A percentile compares a stretch with the other conserved stretches of the same genome.
These are phyloP conservation scores for Pythium coloratum DNA, from an alignment of 352 stramenopile species.

Conservation along the genomic window DNA sequence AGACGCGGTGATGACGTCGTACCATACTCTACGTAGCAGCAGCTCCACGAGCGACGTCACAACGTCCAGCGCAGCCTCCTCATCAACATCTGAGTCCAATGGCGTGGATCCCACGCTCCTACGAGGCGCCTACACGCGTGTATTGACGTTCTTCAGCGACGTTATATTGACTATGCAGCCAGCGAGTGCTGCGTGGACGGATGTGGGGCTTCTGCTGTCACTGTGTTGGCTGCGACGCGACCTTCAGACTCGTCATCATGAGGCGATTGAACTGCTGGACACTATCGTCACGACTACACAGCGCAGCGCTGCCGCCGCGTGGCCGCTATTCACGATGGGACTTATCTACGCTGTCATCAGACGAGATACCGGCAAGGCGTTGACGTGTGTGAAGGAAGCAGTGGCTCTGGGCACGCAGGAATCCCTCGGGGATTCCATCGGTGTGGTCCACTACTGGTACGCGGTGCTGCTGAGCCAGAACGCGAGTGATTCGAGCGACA, in stretches of 20 bases:
- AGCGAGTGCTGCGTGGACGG: slow-evolving; percentile 18
- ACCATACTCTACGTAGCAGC: slow-evolving; percentile 7
- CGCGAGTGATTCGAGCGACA: neutral
- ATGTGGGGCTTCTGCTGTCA: slow-evolving; percentile 32
- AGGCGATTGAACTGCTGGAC: slow-evolving; percentile 31
- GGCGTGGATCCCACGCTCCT: slow-evolving; percentile 20
- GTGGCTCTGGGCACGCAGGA: slow-evolving; percentile 4
- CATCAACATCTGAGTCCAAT: neutral
- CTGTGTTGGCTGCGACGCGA: slow-evolving; percentile 40
- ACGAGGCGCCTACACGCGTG: slow-evolving; percentile 20
- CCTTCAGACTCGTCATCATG: slow-evolving; percentile 16
- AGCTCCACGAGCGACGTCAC: neutral
- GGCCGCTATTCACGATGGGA: slow-evolving; percentile 45
- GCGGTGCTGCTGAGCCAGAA: slow-evolving; percentile 46
- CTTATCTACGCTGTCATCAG: slow-evolving; percentile 36
- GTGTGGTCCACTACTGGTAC: slow-evolving; percentile 58
- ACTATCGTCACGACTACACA: slow-evolving; percentile 15
- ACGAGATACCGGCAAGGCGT: slow-evolving; percentile 28
- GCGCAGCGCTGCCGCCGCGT: slow-evolving; percentile 16
- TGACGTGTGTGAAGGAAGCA: slow-evolving; percentile 34
- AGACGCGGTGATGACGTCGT: neutral
- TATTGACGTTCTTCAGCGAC: slow-evolving; percentile 22
- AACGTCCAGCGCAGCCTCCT: neutral
- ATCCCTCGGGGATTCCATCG: neutral
- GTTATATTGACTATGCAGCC: neutral